Evolutionary conservation across 495 filamentous ascomycete species (phyloP), one percentile per base, ranked within the genome.

Genomic region (Jackrogersella multiformis): DNA sequence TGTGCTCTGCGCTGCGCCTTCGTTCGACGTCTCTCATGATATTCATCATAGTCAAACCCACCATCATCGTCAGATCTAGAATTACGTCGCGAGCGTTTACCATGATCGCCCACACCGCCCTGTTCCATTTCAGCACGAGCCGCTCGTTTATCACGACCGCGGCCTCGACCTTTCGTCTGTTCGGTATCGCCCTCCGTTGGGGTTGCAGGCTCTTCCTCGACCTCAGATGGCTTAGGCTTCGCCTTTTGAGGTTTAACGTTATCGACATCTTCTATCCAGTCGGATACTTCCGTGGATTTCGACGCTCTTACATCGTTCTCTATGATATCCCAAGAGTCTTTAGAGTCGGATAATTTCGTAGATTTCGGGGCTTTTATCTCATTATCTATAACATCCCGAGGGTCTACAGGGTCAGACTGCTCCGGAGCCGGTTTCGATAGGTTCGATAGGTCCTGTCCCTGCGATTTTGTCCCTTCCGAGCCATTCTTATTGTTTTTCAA

Each of bases 1-100:
- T 58, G 46, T n/a, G 76, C 74, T 59, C 74, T 79, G 32, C 68
- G 76, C 67, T 75, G 70, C 34, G 70, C 73, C 62, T 77, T 82
- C 13, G 54, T 53, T 24, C 69, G 77, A 13, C 74, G 78, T n/a
- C 67, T 76, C 46, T 77, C 74, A 36, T 75, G 61, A 26, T 76
- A 73, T 1, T 73, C 61, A 32, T 80, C 80, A 48, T 76, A 77
- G 41, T 70, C 67, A 20, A 70, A 65, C 4, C 74, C 74, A 1
- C 72, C 72, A 2, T 78, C 77, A 16, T 70, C 72, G 0, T 70
- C 73, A 0, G 69, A 69, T 7, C 57, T 42, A 20, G 39, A 56
- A 5, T 7, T 16, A 32, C 61, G 64, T 13, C 57, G 26, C 21
- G 61, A 58, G 13, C 64, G 63, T 18, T 52, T 68, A 20, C 46